Evolutionary conservation across 2,329 filamentous ascomycete genomes (phyloP), one percentile per base, ranked within the genome.

Genomic region (Aspergillus felis): DNA sequence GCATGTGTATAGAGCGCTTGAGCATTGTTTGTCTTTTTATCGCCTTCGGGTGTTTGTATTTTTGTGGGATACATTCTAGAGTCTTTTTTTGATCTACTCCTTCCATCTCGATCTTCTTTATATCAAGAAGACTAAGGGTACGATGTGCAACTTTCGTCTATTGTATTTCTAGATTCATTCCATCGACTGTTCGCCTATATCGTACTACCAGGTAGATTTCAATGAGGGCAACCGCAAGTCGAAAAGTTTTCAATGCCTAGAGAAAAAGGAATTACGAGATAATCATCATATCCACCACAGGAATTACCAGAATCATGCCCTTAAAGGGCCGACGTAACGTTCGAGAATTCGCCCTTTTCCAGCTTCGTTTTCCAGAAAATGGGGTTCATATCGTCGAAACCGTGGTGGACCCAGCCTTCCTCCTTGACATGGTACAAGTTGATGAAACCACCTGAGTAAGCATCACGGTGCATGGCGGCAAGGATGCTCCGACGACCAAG

Each of bases 361-460:
- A 99, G 79, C 87, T 99, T 99, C 51, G 92, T 97, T 83, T 96
- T 89, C 94, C 94, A 99, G 88, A 99, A 99, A 74, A 97, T 96
- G 48, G 93, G 93, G 82, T 97, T 97, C 68, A 93, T 97, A 78
- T 99, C 94, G 66, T 82, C 92, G 84, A 99, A 99, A 61, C 94
- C 94, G 74, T 97, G 93, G 85, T 96, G 96, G 71, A 96, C 92
- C 94, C 94, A 99, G 68, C 94, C 94, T 63, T 92, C 89, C 82
- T 99, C 93, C 87, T 97, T 97, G 74, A 99, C 92, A 73, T 99
- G 94, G 79, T 99, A 99, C 73, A 97, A 75, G 81, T 99, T 99
- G 84, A 99, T 97, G 81, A 86, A 97, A 66, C 94, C 94, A 82
- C 94, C 94, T 25, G 94, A 97, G 84, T 90, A 99, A n/a, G 94